A percentile compares a stretch with the other conserved stretches of the same genome.
phyloP scores from a whole-genome alignment of 1,284 basidiomycete genomes.

The Volvariella volvacea region DNA sequence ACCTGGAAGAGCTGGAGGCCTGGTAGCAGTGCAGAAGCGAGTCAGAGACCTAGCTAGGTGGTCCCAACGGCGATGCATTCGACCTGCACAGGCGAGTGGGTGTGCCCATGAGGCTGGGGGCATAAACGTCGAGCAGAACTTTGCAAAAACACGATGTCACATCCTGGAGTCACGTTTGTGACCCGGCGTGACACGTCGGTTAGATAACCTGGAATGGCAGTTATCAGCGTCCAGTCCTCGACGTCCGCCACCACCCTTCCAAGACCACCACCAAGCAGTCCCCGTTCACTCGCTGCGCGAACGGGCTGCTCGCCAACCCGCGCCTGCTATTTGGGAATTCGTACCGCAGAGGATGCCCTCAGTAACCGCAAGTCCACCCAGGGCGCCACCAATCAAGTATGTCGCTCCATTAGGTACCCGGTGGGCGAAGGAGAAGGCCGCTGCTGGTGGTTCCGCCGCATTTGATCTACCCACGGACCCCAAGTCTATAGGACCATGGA shows the following conservation, averaged over 20 bases:
- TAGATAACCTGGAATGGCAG: constrained; percentile 3
- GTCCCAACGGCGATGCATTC: too few relatives aligned
- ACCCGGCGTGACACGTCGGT: constrained; percentile 1
- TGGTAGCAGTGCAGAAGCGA: too few relatives aligned
- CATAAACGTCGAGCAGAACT: constrained; percentile 13
- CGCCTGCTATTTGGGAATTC: constrained; percentile 16
- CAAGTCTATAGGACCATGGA: constrained; percentile 70
- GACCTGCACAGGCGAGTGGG: constrained; percentile 4
- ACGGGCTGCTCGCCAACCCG: constrained; percentile 25
- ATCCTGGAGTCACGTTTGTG: constrained; percentile 4
- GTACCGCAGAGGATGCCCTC: constrained; percentile 24
- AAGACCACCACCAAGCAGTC: constrained; percentile 2
- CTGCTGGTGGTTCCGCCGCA: constrained; percentile 53
- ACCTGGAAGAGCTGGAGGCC: too few relatives aligned
- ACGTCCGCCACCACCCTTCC: too few relatives aligned
- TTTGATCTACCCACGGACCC: constrained; percentile 75
- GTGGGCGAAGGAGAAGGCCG: constrained; percentile 78
- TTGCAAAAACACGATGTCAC: too few relatives aligned
- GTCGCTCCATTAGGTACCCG: constrained; percentile 65
- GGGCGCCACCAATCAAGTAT: constrained; percentile 63
- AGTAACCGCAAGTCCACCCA: constrained; percentile 40
- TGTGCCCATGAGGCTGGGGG: constrained; percentile 24
- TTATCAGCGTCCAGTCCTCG: too few relatives aligned
- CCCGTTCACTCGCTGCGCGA: constrained; percentile 31
- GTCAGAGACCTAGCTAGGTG: too few relatives aligned